Conservation (phyloP, 257 asterid species). For the Phtheirospermum japonicum region DNA sequence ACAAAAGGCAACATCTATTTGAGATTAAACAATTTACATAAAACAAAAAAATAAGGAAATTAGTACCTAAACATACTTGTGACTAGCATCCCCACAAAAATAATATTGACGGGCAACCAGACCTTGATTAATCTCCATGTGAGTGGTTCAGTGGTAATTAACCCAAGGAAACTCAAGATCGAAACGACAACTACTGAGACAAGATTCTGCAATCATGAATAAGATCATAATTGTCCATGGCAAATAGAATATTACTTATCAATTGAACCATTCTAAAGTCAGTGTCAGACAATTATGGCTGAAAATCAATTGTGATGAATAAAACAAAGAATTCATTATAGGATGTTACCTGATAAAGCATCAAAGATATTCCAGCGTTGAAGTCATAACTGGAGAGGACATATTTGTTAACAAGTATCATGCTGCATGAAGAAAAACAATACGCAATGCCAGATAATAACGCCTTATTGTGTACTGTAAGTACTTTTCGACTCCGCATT, state of each 20-base stretch:
- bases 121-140: slow-evolving; percentile 86
- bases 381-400: slow-evolving; percentile 89
- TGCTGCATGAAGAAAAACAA: slow-evolving; percentile 82
- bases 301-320: slow-evolving; percentile 7
- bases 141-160: slow-evolving; percentile 79
- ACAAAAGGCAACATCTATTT: neutral
- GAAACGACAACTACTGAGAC: slow-evolving; percentile 72
- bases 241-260: slow-evolving; percentile 18
- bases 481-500: slow-evolving; percentile 37
- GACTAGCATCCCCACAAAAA: slow-evolving; percentile 97
- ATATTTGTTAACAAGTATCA: slow-evolving; percentile 90
- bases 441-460: slow-evolving; percentile 76
- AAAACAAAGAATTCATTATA: slow-evolving; percentile 17
- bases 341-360: slow-evolving; percentile 84
- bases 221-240: slow-evolving; percentile 18
- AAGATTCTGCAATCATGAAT: slow-evolving; percentile 67
- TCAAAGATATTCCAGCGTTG: slow-evolving; percentile 85
- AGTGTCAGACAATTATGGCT: neutral
- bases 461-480: slow-evolving; percentile 51
- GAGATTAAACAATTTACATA: neutral
- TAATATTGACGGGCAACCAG: slow-evolving; percentile 91
- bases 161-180: slow-evolving; percentile 58
- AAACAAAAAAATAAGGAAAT: slow-evolving; percentile 21
- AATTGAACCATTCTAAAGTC: slow-evolving; percentile 16
- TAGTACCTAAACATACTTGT: slow-evolving; percentile 97